These are phyloP conservation scores for Ceratocystis huliohia DNA, from an alignment of 2,329 filamentous ascomycete species.

Conservation along the genomic window DNA sequence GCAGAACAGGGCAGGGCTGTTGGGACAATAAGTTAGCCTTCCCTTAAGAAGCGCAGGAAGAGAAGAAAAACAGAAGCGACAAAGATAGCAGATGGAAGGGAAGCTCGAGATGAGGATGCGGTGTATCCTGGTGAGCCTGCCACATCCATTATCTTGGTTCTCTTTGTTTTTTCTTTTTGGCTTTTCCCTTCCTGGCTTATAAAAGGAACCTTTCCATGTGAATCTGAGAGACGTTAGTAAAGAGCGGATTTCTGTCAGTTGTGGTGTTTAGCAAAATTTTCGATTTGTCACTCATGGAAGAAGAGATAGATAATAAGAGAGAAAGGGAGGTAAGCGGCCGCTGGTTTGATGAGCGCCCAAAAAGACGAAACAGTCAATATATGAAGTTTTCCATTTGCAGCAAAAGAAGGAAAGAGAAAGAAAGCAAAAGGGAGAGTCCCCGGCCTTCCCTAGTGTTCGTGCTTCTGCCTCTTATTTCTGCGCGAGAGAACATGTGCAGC, in stretches of 20 bases:
- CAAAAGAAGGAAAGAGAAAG: conserved; percentile 7
- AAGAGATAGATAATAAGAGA: background rate
- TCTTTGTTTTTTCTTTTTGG: background rate
- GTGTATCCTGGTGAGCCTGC: background rate
- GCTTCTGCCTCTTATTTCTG: background rate
- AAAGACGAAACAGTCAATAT: conserved; percentile 1
- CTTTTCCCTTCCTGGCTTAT: background rate
- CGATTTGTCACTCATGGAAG: background rate
- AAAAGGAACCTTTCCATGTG: conserved; percentile 3
- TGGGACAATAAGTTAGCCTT: conserved; percentile 9
- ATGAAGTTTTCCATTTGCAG: conserved; percentile 9
- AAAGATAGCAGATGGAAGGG: background rate
- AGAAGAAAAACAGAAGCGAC: background rate
- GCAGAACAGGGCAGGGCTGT: background rate
- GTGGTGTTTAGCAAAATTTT: background rate
- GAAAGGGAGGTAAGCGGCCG: background rate
- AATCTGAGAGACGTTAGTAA: background rate
- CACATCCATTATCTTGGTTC: background rate
- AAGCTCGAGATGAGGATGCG: background rate
- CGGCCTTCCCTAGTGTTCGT: background rate
- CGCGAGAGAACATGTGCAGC: background rate
- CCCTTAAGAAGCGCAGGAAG: background rate
- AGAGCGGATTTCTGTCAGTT: background rate
- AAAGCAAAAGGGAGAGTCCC: conserved; percentile 2
- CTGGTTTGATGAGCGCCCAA: background rate